Evolutionary conservation across 2,329 filamentous ascomycete species (phyloP), one percentile per base, ranked within the genome.

Genomic region (Pseudocercospora pini-densiflorae): DNA sequence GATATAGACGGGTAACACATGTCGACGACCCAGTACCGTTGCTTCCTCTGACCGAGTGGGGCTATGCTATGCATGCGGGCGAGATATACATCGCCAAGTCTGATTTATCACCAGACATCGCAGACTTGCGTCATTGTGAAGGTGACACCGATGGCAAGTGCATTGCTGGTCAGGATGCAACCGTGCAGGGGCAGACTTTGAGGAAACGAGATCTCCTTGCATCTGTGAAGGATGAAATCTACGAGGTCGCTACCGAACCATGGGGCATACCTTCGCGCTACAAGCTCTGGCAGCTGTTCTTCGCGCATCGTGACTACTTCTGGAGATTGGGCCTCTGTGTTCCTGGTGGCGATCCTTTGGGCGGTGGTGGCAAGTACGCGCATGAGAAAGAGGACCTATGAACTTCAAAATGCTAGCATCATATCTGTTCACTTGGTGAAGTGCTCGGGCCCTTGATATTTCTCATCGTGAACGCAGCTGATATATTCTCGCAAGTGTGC

Each of bases 301-400:
- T 96, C 79, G 92, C 94, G 0, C 95, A 99, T 80, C 84, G 95
- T 45, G 95, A 99, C 81, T 99, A 99, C 79, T 98, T 99, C 80
- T 97, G 93, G 92, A 86, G 95, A 64, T 79, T 99, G 61, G 95
- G 95, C 0, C 81, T 98, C 33, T 99, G 95, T 80, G 84, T 97
- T 1, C 94, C 94, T 33, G 74, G 74, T 14, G 76, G 76, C 49
- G 76, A 77, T 68, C 73, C 73, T 10, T 57, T 74, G 24, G 73
- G 72, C 53, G 70, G 71, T 14, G 74, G 74, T 3, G 70, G 70
- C 10, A 70, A 71, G 55, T 74, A 71, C 57, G 68, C 63, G 3
- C 8, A 45, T 36, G 49, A 29, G 7, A 68, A 68, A 43, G 47
- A 67, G 23, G 66, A 72, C 74, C 86, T 2, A 21, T 71, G 59